Conservation (phyloP, 108 stramenopile genomes). For the Nitzschia sp. region DNA sequence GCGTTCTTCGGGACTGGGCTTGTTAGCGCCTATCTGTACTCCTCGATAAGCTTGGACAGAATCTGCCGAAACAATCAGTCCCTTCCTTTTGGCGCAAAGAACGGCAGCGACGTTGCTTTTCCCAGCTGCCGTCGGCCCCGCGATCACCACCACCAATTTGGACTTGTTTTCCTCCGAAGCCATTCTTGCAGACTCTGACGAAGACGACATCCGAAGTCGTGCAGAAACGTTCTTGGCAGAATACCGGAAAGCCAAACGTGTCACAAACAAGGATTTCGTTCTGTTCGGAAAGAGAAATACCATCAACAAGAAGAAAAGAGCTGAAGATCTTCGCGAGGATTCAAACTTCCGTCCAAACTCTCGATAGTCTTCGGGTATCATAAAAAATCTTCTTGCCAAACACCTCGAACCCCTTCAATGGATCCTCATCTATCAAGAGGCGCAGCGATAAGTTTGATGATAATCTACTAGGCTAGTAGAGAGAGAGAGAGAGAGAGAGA, state of each 20-base stretch:
- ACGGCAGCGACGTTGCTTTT: constrained; percentile 87
- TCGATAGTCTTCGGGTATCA: too few relatives aligned
- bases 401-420: too few relatives aligned
- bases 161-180: too few relatives aligned
- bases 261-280: neutral
- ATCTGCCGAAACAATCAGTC: constrained; percentile 87
- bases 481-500: too few relatives aligned
- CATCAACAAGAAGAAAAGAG: too few relatives aligned
- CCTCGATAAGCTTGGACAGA: constrained; percentile 92
- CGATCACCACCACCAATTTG: constrained; percentile 67
- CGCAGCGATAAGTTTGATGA: too few relatives aligned
- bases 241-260: neutral
- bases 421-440: too few relatives aligned
- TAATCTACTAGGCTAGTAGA: too few relatives aligned
- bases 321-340: too few relatives aligned
- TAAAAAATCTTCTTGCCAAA: too few relatives aligned
- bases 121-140: constrained; percentile 93
- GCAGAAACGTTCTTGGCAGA: neutral
- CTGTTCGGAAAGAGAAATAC: neutral
- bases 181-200: neutral
- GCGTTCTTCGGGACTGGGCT: constrained; percentile 84
- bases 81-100: constrained; percentile 53
- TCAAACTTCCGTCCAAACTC: too few relatives aligned
- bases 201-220: neutral
- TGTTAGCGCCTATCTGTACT: constrained; percentile 93